Conservation (phyloP, 106 monocot species). For the Allium sativum region DNA sequence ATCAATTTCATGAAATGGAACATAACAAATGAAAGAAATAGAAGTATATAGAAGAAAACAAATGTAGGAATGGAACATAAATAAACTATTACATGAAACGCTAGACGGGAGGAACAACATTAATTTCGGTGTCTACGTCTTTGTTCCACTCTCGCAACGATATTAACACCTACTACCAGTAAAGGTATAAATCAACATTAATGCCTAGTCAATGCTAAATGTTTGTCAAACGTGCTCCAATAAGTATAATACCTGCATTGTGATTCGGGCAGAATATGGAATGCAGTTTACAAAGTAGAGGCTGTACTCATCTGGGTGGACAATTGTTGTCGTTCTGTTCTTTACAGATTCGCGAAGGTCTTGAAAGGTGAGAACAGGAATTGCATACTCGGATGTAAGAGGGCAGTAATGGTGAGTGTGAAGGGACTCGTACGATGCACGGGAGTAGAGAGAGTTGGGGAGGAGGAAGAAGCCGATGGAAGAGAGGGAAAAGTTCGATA, state of each 20-base stretch:
- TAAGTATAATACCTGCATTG: conserved; percentile 17
- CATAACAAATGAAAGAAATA: no score
- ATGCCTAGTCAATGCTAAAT: no score
- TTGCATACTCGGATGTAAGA: conserved; percentile 16
- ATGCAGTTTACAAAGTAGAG: conserved; percentile 31
- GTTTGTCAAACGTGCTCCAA: no score
- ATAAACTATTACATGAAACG: no score
- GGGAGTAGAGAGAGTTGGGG: conserved; percentile 4
- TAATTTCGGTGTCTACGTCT: no score
- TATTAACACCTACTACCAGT: no score
- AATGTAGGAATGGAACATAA: no score
- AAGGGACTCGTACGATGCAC: conserved; percentile 17
- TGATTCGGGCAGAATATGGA: conserved; percentile 6
- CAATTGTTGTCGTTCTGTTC: conserved; percentile 7
- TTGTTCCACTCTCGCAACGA: no score
- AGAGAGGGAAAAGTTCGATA: conserved; percentile 3
- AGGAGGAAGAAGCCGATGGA: conserved; percentile 34
- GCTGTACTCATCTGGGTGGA: conserved; percentile 26
- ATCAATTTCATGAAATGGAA: no score
- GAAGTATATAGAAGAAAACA: no score
- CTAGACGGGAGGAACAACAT: no score
- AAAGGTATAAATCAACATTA: no score
- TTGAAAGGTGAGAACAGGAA: conserved; percentile 13
- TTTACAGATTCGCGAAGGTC: conserved; percentile 8
- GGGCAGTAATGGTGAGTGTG: conserved; percentile 17